Conservation (phyloP, 345 rosid species). For the Adansonia digitata region DNA sequence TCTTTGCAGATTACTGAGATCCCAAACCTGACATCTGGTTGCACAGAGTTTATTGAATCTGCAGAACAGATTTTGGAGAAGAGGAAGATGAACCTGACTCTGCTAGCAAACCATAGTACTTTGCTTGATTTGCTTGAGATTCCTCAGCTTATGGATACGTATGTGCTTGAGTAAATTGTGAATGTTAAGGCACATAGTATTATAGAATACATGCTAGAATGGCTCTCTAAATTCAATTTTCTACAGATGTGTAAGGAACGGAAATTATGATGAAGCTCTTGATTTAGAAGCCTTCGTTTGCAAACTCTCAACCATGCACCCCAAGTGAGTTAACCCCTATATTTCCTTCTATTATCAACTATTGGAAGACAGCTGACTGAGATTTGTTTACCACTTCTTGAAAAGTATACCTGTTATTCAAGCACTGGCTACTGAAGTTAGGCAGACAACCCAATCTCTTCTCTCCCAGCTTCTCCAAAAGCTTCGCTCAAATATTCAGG, state of each 20-base stretch:
- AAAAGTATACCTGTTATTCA: slow-evolving; percentile 80
- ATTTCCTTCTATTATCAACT: slow-evolving; percentile 14
- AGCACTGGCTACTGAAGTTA: slow-evolving; percentile 82
- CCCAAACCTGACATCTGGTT: slow-evolving; percentile 78
- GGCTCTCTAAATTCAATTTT: slow-evolving; percentile 17
- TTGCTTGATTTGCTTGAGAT: slow-evolving; percentile 98
- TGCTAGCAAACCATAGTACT: slow-evolving; percentile 83
- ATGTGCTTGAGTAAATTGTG: slow-evolving; percentile 27
- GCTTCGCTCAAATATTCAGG: slow-evolving; percentile 94
- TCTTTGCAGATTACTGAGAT: slow-evolving; percentile 63
- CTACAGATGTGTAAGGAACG: slow-evolving; percentile 89
- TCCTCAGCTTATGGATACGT: slow-evolving; percentile 99
- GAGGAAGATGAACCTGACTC: slow-evolving; percentile 89
- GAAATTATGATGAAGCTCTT: slow-evolving; percentile 96
- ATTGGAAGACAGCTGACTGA: slow-evolving; percentile 20
- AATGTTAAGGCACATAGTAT: not conserved
- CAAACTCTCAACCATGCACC: slow-evolving; percentile 92
- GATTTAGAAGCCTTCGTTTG: slow-evolving; percentile 89
- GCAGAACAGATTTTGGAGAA: slow-evolving; percentile 85
- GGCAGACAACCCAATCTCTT: slow-evolving; percentile 92
- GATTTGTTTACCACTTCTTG: slow-evolving; percentile 9
- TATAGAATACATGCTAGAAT: not conserved
- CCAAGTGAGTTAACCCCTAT: slow-evolving; percentile 62
- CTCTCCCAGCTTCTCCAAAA: slow-evolving; percentile 89
- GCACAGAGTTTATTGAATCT: slow-evolving; percentile 82